Conservation (phyloP, 2,329 filamentous ascomycete genomes). For the Drechslera avenae region DNA sequence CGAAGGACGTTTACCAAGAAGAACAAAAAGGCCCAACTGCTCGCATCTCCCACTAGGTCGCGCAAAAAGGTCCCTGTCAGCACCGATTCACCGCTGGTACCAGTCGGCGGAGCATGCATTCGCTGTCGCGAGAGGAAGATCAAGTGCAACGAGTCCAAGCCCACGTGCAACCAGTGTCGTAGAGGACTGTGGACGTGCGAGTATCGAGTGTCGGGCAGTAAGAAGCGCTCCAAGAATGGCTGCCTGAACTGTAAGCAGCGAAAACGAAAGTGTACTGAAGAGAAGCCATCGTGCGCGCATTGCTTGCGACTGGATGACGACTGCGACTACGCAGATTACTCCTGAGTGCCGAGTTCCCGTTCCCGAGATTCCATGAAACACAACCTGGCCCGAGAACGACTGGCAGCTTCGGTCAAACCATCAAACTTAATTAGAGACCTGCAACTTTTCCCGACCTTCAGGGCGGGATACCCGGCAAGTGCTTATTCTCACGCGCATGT, state of each 20-base stretch:
- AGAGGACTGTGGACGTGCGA: slow-evolving; percentile 38
- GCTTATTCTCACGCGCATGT: neutral
- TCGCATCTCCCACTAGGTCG: slow-evolving; percentile 20
- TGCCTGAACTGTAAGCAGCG: slow-evolving; percentile 38
- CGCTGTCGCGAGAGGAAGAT: slow-evolving; percentile 37
- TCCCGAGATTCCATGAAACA: no score
- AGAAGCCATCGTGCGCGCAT: slow-evolving; percentile 36
- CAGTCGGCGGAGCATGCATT: slow-evolving; percentile 25
- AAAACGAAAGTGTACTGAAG: slow-evolving; percentile 41
- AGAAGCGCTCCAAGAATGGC: slow-evolving; percentile 38
- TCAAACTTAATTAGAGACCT: neutral
- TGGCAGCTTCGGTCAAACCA: neutral
- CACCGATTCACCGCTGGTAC: slow-evolving; percentile 14
- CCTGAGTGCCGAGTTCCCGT: slow-evolving; percentile 19
- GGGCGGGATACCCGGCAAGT: neutral
- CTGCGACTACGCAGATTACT: slow-evolving; percentile 33
- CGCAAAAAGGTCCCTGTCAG: slow-evolving; percentile 14
- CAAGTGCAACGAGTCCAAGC: slow-evolving; percentile 39
- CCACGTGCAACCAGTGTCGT: slow-evolving; percentile 39
- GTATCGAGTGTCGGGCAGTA: slow-evolving; percentile 23
- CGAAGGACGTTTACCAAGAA: slow-evolving; percentile 21
- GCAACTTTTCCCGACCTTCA: neutral
- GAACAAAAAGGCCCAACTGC: slow-evolving; percentile 23
- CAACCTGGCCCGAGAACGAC: neutral
- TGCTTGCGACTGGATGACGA: slow-evolving; percentile 37